phyloP scores from a whole-genome alignment of 805 yeast species.

The Saccharomycopsis sp. region DNA sequence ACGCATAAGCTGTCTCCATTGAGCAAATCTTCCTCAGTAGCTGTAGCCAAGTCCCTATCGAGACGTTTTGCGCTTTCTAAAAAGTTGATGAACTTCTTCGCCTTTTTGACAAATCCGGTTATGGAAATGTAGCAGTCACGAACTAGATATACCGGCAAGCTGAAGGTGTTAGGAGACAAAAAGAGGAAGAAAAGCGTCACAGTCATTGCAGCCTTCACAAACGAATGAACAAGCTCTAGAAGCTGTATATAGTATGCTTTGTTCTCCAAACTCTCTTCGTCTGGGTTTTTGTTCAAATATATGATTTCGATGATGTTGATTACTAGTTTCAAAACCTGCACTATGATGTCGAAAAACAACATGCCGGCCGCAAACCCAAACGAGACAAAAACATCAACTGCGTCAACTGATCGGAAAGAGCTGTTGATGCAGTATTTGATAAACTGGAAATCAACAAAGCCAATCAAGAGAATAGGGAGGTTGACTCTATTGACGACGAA shows the following conservation, averaged over 20 bases:
- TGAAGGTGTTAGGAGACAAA: constrained; percentile 36
- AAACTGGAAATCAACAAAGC: constrained; percentile 39
- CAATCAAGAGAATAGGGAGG: constrained; percentile 4
- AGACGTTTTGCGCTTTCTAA: constrained; percentile 49
- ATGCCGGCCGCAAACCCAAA: constrained; percentile 75
- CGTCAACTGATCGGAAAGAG: constrained; percentile 36
- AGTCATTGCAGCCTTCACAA: constrained; percentile 40
- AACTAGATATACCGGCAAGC: constrained; percentile 37
- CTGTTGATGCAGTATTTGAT: constrained; percentile 25
- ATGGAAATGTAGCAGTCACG: constrained; percentile 41
- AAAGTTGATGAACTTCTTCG: constrained; percentile 33
- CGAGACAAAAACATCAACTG: constrained; percentile 44
- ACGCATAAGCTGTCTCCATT: constrained; percentile 66
- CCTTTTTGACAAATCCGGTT: constrained; percentile 29
- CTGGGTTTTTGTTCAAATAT: constrained; percentile 38
- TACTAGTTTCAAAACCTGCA: constrained; percentile 38
- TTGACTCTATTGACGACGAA: constrained; percentile 19
- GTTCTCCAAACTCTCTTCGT: constrained; percentile 68
- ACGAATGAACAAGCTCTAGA: constrained; percentile 46
- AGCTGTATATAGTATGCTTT: constrained; percentile 53
- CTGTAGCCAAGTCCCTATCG: constrained; percentile 56
- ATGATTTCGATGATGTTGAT: constrained; percentile 52
- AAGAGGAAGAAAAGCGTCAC: constrained; percentile 38
- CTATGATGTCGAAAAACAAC: constrained; percentile 46
- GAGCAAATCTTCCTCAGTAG: constrained; percentile 54